Evolutionary conservation across 257 asterid species (phyloP), one percentile per base, ranked within the genome.

Genomic region (Prunella vulgaris): DNA sequence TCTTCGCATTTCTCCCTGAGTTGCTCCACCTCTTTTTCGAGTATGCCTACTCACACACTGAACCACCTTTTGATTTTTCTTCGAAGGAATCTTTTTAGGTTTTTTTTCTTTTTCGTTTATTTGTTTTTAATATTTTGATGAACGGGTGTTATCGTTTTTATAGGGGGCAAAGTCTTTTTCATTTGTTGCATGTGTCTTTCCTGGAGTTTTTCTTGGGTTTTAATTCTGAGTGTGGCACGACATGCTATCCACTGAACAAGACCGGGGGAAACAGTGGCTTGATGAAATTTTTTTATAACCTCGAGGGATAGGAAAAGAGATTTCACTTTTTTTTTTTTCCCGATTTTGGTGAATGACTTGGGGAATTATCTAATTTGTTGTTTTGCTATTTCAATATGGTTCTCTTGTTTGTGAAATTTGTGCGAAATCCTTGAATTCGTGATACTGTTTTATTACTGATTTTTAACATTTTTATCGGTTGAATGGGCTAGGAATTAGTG

Each of bases 41-140:
- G 79, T 70, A 70, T 35, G 69, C 59, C 46, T 56, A 10, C 68
- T 63, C 17, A 62, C 10, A 25, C 74, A 40, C 18, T 18, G 69
- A 25, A 46, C 7, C 18, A 5, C 40, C 10, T 64, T 13, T 20
- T 57, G 56, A 10, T 17, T 67, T 58, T 44, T 32, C 14, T 13
- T 22, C 37, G 6, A 21, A 35, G 28, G 57, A 14, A 7, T 57
- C 25, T 27, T 17, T 12, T 24, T n/a, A 22, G 10, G 17, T 18
- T 42, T 32, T 13, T 10, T 5, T 37, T 9, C 14, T 1, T 0
- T 18, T 6, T 18, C 1, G 25, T 20, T 3, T 4, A 17, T 28
- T 56, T 7, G 3, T 7, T 28, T 5, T 53, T 32, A 5, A 0
- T 25, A 2, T 58, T 59, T 60, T 20, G 5, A 18, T 37, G 32